Base-by-base conservation (phyloP, 2,329 filamentous ascomycete genomes). In the Xylaria digitata region DNA sequence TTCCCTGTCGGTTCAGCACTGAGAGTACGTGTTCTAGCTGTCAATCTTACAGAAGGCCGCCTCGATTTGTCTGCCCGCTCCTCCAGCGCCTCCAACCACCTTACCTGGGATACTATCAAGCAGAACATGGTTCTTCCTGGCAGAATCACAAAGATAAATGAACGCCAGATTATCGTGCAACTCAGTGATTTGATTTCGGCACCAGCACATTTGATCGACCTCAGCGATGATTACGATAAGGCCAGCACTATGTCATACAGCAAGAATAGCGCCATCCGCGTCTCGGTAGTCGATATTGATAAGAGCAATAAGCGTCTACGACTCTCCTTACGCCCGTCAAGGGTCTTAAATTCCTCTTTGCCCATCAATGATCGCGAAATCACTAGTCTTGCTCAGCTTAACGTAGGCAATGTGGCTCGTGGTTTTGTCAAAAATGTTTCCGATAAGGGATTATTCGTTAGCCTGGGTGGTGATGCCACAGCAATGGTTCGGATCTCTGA, bases 1-100 rank as follows among this genome's bases (percentile, higher is more conserved):
- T 98, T 97, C 79, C 95, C 96, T 0, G 79, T 97, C 45, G 96
- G 96, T n/a, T 96, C 92, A 52, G 96, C 94, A 5, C 80, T 99
- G 50, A 91, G 89, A 77, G 92, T 94, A 11, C 89, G 89, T 30
- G 93, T 97, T 21, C 89, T 92, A 61, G 84, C 85, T 2, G 88
- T 97, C 3, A 90, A 98, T 77, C 78, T 86, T 37, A 84, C 87
- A 34, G 91, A 91, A 73, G 91, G 90, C 64, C 91, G 89, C 57
- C 85, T 99, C 32, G 93, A 98, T 78, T 85, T 99, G 40, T 91
- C 93, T n/a, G 92, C 92, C 5, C 88, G 89, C 62, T 87, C 89
- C n/a, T 83, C 87, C 2, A 82, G 82, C 42, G 81, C 86, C 3
- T 85, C 86, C 49, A 83, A 86, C 21, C 80, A 82, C 40, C 81